Base-by-base conservation (phyloP, 352 stramenopile genomes). In the Phytophthora pisi region DNA sequence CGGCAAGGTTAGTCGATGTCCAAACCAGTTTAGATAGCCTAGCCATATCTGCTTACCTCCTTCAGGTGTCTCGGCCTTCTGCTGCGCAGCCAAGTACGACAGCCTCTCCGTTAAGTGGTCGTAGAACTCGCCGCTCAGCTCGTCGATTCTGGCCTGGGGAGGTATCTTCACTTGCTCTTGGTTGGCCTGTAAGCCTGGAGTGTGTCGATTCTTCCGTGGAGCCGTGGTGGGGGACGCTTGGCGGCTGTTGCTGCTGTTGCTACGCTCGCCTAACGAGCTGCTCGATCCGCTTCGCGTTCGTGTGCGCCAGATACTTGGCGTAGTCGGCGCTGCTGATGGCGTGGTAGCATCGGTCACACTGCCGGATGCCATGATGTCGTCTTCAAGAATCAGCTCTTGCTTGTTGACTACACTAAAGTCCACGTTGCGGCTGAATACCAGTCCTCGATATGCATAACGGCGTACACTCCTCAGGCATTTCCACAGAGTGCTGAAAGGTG, bases 391-490 rank as follows among this genome's bases (percentile, higher is more conserved):
- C 58, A 90, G 60, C 16, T 88, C 75, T 24, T 84, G 66, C 52
- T 91, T 91, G 57, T 90, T 86, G 26, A 89, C 81, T 1, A 93
- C 74, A 49, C 75, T 86, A 52, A 93, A 93, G 45, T 85, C 81
- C 13, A 77, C 64, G 43, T 85, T 88, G 51, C 81, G 82, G 52
- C 69, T 90, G 65, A 96, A 96, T 7, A 93, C 63, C 34, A 96
- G 80, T 0, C 88, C 88, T 5, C 82, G 82, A 53, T 82, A 83
- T 18, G 88, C 88, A 61, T 96, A 93, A 9, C 84, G 84, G 11
- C 86, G 82, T 24, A 96, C 84, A 60, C 88, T 96, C 31, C 86
- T 77, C 36, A 96, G 61, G 34, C 88, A 96, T 51, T 89, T 90
- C 66, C 77, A 89, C 4, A 96, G 75, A 7, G 81, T 87, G 28